Evolutionary conservation across 805 yeast species (phyloP).

Genomic region (Clavispora phyllophila): DNA sequence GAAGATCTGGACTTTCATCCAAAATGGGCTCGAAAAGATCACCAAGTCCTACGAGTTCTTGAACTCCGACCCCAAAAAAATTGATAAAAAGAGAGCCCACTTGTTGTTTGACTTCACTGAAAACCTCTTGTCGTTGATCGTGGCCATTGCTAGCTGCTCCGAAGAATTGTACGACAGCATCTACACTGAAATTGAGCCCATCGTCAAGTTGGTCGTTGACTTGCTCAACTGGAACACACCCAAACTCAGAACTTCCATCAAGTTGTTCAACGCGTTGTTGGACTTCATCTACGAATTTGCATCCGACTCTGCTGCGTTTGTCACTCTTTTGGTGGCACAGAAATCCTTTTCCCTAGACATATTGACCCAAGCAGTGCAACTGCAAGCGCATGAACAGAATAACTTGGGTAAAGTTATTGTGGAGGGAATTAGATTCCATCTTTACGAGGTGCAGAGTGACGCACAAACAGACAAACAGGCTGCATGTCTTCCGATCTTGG

Average conservation of each 20-base stretch:
- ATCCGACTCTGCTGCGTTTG: slow-evolving; percentile 52
- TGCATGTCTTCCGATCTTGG: slow-evolving; percentile 18
- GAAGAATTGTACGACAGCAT: slow-evolving; percentile 46
- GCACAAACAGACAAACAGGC: slow-evolving; percentile 12
- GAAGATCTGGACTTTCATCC: slow-evolving; percentile 64
- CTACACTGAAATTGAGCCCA: slow-evolving; percentile 38
- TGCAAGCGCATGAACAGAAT: slow-evolving; percentile 16
- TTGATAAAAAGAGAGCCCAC: slow-evolving; percentile 22
- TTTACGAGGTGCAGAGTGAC: slow-evolving; percentile 27
- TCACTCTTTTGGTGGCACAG: slow-evolving; percentile 23
- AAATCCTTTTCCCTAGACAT: slow-evolving; percentile 14
- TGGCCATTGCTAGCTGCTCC: slow-evolving; percentile 61
- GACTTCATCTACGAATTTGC: slow-evolving; percentile 59
- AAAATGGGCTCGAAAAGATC: slow-evolving; percentile 47
- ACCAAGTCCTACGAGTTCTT: slow-evolving; percentile 43
- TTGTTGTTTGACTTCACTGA: slow-evolving; percentile 65
- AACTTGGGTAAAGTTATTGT: slow-evolving; percentile 30
- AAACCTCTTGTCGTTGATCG: slow-evolving; percentile 63
- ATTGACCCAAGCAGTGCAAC: slow-evolving; percentile 15
- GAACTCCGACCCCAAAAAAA: slow-evolving; percentile 16
- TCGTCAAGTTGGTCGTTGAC: slow-evolving; percentile 33
- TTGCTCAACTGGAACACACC: slow-evolving; percentile 34
- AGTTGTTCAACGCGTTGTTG: slow-evolving; percentile 47
- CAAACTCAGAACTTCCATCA: slow-evolving; percentile 33
- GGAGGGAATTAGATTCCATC: slow-evolving; percentile 41